Evolutionary conservation across 2,329 filamentous ascomycete genomes (phyloP).

Genomic region (Elsinoe necatrix): DNA sequence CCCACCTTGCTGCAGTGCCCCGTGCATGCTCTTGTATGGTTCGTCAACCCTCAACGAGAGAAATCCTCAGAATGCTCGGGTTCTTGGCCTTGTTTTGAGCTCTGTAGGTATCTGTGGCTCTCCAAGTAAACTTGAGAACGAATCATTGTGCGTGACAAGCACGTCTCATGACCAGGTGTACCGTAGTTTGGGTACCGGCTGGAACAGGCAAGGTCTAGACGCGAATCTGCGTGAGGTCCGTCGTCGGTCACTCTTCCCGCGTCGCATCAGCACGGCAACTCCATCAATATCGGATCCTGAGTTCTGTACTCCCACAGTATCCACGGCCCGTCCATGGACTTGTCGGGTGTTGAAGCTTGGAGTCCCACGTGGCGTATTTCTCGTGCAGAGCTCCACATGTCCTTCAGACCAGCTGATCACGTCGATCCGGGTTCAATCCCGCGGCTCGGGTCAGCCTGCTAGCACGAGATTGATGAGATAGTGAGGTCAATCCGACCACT

Average conservation of each 20-base stretch:
- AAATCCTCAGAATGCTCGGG: no score
- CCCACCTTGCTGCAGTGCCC: neutral
- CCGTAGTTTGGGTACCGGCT: neutral
- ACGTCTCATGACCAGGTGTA: constrained; percentile 10
- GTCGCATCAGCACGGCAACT: neutral
- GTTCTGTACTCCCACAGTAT: neutral
- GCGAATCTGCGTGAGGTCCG: neutral
- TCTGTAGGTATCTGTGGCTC: neutral
- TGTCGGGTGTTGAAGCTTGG: constrained; percentile 3
- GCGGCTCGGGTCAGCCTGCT: constrained; percentile 7
- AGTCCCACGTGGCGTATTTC: constrained; percentile 9
- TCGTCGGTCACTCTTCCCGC: neutral
- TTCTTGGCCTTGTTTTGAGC: neutral
- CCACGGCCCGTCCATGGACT: neutral
- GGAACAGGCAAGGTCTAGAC: constrained; percentile 1
- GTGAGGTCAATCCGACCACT: no score
- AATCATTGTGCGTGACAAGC: neutral
- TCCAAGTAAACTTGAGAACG: constrained; percentile 1
- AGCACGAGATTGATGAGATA: neutral
- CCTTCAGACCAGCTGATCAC: constrained; percentile 6
- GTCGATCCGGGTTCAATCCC: constrained; percentile 3
- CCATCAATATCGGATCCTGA: neutral
- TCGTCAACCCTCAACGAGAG: neutral
- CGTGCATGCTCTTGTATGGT: neutral
- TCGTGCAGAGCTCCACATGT: neutral